A percentile compares a stretch with the other conserved stretches of the same genome.
Evolutionary conservation across 768 basidiomycete genomes (phyloP).

Genomic region (Suillus spraguei): DNA sequence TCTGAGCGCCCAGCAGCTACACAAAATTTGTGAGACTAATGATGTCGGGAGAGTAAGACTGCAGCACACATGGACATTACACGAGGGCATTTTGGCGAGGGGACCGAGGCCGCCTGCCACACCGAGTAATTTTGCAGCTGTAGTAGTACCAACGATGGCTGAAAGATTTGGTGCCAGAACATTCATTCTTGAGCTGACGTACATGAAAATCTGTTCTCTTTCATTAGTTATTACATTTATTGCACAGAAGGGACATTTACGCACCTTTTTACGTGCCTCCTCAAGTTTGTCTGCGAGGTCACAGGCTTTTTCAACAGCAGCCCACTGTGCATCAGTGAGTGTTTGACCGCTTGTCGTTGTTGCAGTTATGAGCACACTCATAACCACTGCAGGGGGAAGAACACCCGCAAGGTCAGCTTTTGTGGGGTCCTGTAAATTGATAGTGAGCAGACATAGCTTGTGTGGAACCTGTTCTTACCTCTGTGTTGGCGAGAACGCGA

Average conservation of each 20-base stretch:
- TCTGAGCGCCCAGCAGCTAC: slow-evolving; percentile 92
- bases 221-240: slow-evolving; percentile 4
- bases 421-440: slow-evolving; percentile 68
- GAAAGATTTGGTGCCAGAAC: slow-evolving; percentile 98
- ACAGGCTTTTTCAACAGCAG: slow-evolving; percentile 81
- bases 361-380: slow-evolving; percentile 95
- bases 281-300: slow-evolving; percentile 88
- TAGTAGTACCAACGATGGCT: slow-evolving; percentile 97
- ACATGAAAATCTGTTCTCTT: slow-evolving; percentile 85
- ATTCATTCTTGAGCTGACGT: slow-evolving; percentile 99
- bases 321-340: slow-evolving; percentile 73
- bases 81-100: slow-evolving; percentile 91
- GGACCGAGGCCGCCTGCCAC: slow-evolving; percentile 93
- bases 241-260: slow-evolving; percentile 10
- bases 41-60: neutral
- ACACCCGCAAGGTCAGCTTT: slow-evolving; percentile 81
- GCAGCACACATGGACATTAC: slow-evolving; percentile 86
- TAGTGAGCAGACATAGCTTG: slow-evolving; percentile 8
- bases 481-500: slow-evolving; percentile 81
- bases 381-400: slow-evolving; percentile 86
- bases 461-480: slow-evolving; percentile 43
- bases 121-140: slow-evolving; percentile 97
- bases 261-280: slow-evolving; percentile 85
- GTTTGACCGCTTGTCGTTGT: slow-evolving; percentile 84
- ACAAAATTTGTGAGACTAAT: slow-evolving; percentile 2